A percentile compares a stretch with the other conserved stretches of the same genome.
These are phyloP conservation scores for Oryza officinalis DNA, from an alignment of 176 grass and related monocot genomes.

Conservation along the genomic window DNA sequence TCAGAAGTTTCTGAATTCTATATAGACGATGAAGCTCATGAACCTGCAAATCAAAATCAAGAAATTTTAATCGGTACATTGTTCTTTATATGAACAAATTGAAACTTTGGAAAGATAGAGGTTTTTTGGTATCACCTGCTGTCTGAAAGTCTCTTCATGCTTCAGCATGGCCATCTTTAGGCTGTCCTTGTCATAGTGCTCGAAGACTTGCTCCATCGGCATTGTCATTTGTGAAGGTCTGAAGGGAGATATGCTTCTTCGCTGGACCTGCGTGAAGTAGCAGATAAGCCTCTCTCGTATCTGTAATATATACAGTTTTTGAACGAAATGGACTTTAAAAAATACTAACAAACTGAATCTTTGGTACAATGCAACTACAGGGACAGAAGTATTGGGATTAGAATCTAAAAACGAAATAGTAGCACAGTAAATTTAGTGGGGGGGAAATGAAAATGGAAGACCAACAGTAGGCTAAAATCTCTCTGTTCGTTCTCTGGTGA, in stretches of 20 bases:
- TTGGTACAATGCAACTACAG: slow-evolving; percentile 6
- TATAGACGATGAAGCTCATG: slow-evolving; percentile 81
- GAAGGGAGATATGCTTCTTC: background rate
- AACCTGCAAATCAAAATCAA: slow-evolving; percentile 39
- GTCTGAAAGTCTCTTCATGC: slow-evolving; percentile 80
- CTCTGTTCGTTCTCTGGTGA: slow-evolving; percentile 11
- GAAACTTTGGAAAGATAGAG: background rate
- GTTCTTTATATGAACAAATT: background rate
- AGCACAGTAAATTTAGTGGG: background rate
- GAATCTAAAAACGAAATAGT: background rate
- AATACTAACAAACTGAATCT: slow-evolving; percentile 6
- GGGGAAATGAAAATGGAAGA: background rate
- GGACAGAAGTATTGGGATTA: background rate
- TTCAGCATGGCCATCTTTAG: slow-evolving; percentile 86
- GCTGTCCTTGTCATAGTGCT: slow-evolving; percentile 51
- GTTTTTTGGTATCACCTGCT: slow-evolving; percentile 45
- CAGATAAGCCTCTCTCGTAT: background rate
- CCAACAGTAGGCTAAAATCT: slow-evolving; percentile 5
- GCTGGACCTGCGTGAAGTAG: background rate
- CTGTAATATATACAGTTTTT: background rate
- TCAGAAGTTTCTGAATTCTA: slow-evolving; percentile 80
- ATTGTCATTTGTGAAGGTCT: background rate
- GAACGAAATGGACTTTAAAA: slow-evolving; percentile 1
- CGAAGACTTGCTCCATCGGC: slow-evolving; percentile 56
- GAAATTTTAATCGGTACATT: background rate